Evolutionary conservation across 2,329 filamentous ascomycete species (phyloP), one percentile per base, ranked within the genome.

Genomic region (Aspergillus sergii): DNA sequence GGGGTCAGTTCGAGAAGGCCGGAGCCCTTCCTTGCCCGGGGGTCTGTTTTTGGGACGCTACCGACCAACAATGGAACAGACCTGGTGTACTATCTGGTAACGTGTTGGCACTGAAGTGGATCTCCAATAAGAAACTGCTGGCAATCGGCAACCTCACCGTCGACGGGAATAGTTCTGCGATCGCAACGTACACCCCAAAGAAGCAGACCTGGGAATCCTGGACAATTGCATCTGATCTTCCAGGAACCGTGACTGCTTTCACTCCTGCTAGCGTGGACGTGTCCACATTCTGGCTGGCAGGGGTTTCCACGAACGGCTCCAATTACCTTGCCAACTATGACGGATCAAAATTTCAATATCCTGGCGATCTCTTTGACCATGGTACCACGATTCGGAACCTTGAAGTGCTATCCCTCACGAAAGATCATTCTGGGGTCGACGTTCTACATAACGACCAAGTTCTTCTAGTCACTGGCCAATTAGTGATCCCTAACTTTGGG

Each of bases 261-360:
- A 87, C 91, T 1, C 84, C 90, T 14, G 94, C 90, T n/a, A 91
- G 88, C 43, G 82, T 84, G 59, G 88, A 92, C 67, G 86, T 87
- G 63, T 87, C 88, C 57, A 84, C 92, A 67, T 85, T 97, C 68
- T 99, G 95, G 93, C 88, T 91, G 56, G 86, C 91, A 26, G 96
- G 96, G 48, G 88, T 85, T 62, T 85, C 86, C 14, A 81, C 82
- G 21, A 88, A 91, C 72, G 88, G 88, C 26, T 89, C 89, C 0
- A 83, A 88, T 32, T 98, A 91, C 77, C 80, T 99, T 53, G 89
- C 94, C 81, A 93, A 94, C 73, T 96, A 91, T 72, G 88, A 96
- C 72, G 91, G 91, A 43, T 83, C 83, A 43, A 84, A 84, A 46
- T 97, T 93, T 89, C 84, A 84, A 53, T 83, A 88, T 10, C 86